Evolutionary conservation across 2,329 filamentous ascomycete species (phyloP), one percentile per base, ranked within the genome.

Genomic region (Colletotrichum sp.): DNA sequence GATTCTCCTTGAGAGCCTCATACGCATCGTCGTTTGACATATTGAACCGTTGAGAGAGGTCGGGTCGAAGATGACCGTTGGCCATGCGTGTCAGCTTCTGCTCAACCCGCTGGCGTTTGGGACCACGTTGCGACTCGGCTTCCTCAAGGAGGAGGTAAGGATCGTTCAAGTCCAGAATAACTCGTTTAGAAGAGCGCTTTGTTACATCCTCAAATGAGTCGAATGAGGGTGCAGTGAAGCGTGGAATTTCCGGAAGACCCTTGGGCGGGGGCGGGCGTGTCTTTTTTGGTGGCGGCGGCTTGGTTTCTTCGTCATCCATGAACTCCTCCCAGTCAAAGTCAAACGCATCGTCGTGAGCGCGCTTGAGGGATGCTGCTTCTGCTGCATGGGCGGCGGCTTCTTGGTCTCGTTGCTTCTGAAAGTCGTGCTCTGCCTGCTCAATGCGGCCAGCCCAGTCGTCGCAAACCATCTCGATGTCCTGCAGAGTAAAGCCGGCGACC

Each of bases 1-100:
- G 96, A 82, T 98, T 99, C 84, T 98, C 96, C 85, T 99, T 99
- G 60, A 99, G 91, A 76, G 96, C 92, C 82, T 99, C 96, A 83
- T 99, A 99, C 3, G 96, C 96, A 75, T 97, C 94, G 81, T 99
- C 97, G 78, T 99, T 99, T 34, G 96, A 98, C 74, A 98, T 94
- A 82, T 99, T 99, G 89, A 98, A 99, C 57, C 96, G 93, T 79
- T 94, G 92, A 48, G 92, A 92, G 43, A 98, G 90, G 72, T 95
- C 93, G 71, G 93, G 94, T 5, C 93, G 92, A 57, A 95, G 86
- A 67, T 92, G 93, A 18, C 93, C 92, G 72, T 92, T 93, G 9
- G 91, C 92, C 87, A 92, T 93, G 77, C 90, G 93, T 84, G 91
- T 93, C 78, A 91, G 89, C 77, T 92, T 92, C 67, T 88, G 86